phyloP scores from a whole-genome alignment of 441 rosid species.

The Gossypium schwendimanii region DNA sequence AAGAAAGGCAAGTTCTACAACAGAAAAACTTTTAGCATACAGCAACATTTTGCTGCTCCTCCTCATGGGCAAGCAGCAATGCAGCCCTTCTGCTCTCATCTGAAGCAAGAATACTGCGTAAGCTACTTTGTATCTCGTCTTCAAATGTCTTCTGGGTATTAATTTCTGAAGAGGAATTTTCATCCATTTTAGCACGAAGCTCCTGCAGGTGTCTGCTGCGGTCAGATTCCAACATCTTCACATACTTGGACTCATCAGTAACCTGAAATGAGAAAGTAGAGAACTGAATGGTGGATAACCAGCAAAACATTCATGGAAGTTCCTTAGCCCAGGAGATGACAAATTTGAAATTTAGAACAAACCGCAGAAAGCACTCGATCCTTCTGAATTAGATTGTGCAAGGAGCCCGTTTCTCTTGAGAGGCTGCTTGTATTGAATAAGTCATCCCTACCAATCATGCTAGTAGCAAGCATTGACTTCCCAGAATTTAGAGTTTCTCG shows the following conservation, averaged over 20 bases:
- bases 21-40: slow-evolving; percentile 33
- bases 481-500: slow-evolving; percentile 87
- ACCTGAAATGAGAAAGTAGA: slow-evolving; percentile 33
- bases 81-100: slow-evolving; percentile 77
- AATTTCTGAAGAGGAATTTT: slow-evolving; percentile 49
- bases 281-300: background rate
- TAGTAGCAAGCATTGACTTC: slow-evolving; percentile 74
- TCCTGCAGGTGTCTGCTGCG: slow-evolving; percentile 68
- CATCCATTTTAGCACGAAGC: slow-evolving; percentile 59
- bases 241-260: slow-evolving; percentile 77
- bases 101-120: slow-evolving; percentile 59
- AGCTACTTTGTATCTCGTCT: slow-evolving; percentile 63
- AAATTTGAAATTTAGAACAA: slow-evolving; percentile 21
- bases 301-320: slow-evolving; percentile 7
- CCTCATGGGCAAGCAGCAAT: slow-evolving; percentile 64
- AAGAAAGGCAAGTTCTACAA: slow-evolving; percentile 1
- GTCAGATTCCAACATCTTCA: slow-evolving; percentile 59
- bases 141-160: slow-evolving; percentile 61
- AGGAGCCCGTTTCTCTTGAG: slow-evolving; percentile 59
- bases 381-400: slow-evolving; percentile 81
- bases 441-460: slow-evolving; percentile 76
- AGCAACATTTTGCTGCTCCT: slow-evolving; percentile 83
- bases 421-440: slow-evolving; percentile 52
- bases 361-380: slow-evolving; percentile 87
- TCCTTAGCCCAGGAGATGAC: background rate